Base-by-base conservation (phyloP, 164 flowering plant genomes). In the Annona squamosa region DNA sequence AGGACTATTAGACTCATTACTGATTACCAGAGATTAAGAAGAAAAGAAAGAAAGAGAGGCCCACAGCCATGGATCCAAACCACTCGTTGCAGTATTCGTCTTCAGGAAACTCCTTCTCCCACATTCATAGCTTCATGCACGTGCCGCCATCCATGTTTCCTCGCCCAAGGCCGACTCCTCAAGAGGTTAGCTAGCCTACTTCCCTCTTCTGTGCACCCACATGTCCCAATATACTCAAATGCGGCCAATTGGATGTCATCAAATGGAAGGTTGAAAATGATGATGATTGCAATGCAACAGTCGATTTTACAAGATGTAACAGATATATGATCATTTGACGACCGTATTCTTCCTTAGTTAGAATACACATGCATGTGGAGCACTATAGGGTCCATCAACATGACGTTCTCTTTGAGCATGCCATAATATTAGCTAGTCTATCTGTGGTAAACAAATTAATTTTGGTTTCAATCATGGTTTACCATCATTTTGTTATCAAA, bases 51-150 rank as follows among this genome's bases (percentile, higher is more conserved):
- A 62, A 62, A 2, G 5, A 52, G 59, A 16, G 59, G 17, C 65
- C 37, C 19, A 19, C 65, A 7, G 19, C n/a, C 77, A 75, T 75
- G 77, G 77, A 75, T 45, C 18, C 62, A 16, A 75, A 75, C 73
- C 73, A 75, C 12, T 70, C 65, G 5, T 42, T 26, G 19, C 72
- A 65, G 4, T 71, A 42, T 48, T 18, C 63, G 9, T 64, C 70
- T 45, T 71, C 70, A 10, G 19, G 70, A 52, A 52, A 17, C 59
- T 73, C 70, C 41, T 17, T 75, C 13, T 45, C 46, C 5, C 73
- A 65, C 65, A 46, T 71, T 10, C 77, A 71, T 46, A 71, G 65
- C 46, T 75, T 71, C 70, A 71, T 71, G 74, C 45, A 52, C 10
- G 46, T 71, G 10, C 63, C 73, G 1, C 48, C 70, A 17, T 46